Evolutionary conservation across 192 early-diverging fungal species (phyloP).

Genomic region (Phlyctochytrium bullatum): DNA sequence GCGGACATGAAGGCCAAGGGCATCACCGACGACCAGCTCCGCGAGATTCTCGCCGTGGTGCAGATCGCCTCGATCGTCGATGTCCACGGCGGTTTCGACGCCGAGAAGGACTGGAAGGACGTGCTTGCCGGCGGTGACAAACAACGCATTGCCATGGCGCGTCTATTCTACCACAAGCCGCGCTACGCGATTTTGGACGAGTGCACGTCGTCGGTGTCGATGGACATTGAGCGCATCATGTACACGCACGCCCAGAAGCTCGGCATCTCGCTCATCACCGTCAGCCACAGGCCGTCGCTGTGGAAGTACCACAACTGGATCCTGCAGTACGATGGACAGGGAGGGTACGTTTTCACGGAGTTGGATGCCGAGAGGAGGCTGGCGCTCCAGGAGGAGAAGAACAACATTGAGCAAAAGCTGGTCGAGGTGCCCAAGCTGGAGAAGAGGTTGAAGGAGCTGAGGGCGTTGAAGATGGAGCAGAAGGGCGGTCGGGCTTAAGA

Average conservation of each 20-base stretch:
- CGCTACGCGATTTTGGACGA: conserved; percentile 96
- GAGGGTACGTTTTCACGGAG: conserved; percentile 91
- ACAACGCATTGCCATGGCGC: conserved; percentile 84
- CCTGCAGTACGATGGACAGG: conserved; percentile 91
- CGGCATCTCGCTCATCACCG: conserved; percentile 89
- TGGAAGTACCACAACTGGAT: conserved; percentile 98
- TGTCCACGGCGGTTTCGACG: conserved; percentile 88
- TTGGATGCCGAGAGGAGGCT: conserved; percentile 84
- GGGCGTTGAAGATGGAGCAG: conserved; percentile 41
- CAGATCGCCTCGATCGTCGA: conserved; percentile 81
- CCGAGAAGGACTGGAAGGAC: conserved; percentile 70
- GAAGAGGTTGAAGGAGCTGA: conserved; percentile 63
- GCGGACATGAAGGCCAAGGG: conserved; percentile 73
- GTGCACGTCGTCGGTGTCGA: conserved; percentile 89
- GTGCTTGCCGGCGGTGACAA: conserved; percentile 93
- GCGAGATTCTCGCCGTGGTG: conserved; percentile 77
- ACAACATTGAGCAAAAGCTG: conserved; percentile 72
- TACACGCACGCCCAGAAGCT: conserved; percentile 60
- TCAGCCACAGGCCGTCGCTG: conserved; percentile 90
- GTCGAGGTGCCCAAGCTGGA: conserved; percentile 77
- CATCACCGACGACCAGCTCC: conserved; percentile 74
- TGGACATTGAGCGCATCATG: conserved; percentile 93
- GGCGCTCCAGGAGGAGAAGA: conserved; percentile 90
- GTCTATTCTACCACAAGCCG: conserved; percentile 95
- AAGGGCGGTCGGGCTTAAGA: conserved; percentile 3